phyloP scores from a whole-genome alignment of 495 filamentous ascomycete species.

The Penicillium turbatum region DNA sequence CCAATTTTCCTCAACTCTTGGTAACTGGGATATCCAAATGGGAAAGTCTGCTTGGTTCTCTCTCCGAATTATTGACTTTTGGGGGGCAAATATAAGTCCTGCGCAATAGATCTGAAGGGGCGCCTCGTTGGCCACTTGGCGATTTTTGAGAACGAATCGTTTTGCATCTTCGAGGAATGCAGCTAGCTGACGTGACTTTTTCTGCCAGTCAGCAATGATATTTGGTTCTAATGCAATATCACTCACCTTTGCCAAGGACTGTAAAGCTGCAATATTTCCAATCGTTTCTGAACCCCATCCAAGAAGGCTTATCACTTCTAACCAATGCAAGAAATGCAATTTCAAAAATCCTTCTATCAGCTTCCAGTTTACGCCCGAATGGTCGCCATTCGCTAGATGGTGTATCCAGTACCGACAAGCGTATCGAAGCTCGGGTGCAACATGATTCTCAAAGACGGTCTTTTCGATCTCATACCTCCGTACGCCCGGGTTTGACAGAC shows the following conservation, averaged over 20 bases:
- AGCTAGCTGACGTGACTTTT: background rate
- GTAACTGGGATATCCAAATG: background rate
- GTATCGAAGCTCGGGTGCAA: no score
- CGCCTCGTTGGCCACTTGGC: slow-evolving; percentile 28
- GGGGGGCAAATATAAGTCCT: slow-evolving; percentile 31
- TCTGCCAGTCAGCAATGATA: background rate
- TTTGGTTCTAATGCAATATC: no score
- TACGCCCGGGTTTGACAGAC: no score
- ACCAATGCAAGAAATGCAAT: no score
- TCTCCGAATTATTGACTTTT: slow-evolving; percentile 20
- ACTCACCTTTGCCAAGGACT: background rate
- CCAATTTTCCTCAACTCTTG: slow-evolving; percentile 12
- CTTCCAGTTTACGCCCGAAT: no score
- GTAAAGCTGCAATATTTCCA: background rate
- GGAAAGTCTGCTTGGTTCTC: background rate
- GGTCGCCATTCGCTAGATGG: no score
- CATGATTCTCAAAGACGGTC: no score
- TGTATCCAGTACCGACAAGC: no score
- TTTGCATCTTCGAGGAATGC: slow-evolving; percentile 30
- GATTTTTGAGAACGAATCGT: slow-evolving; percentile 31
- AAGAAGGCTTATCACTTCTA: slow-evolving; percentile 28
- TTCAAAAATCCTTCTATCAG: no score
- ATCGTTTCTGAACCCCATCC: background rate
- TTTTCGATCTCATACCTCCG: no score
- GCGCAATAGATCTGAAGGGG: slow-evolving; percentile 4